phyloP scores from a whole-genome alignment of 495 filamentous ascomycete species.

The Annulohypoxylon maeteangense region DNA sequence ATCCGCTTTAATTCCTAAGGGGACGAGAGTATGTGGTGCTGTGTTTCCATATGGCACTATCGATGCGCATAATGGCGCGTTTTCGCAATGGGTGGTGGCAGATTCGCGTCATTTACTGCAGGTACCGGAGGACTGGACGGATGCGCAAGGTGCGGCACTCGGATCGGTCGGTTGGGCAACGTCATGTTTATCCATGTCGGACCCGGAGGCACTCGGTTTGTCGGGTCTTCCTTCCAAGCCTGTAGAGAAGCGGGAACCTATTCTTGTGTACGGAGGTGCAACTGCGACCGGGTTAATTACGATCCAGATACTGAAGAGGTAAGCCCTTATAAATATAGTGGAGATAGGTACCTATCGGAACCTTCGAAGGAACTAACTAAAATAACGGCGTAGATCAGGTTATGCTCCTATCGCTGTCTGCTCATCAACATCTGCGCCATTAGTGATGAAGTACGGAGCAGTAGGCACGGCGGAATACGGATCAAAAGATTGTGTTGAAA shows the following conservation, averaged over 20 bases:
- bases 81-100: not conserved
- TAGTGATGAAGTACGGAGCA: not conserved
- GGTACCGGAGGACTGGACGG: not conserved
- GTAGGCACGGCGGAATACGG: not conserved
- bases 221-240: not conserved
- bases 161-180: slow-evolving; percentile 27
- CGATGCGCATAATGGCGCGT: not conserved
- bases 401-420: not conserved
- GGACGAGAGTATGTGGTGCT: not conserved
- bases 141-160: not conserved
- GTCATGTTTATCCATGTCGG: not conserved
- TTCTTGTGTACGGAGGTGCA: slow-evolving; percentile 65
- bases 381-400: not conserved
- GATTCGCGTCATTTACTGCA: not conserved
- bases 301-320: slow-evolving; percentile 63
- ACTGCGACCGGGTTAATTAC: slow-evolving; percentile 63
- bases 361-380: not conserved
- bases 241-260: not conserved
- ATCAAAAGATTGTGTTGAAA: not conserved
- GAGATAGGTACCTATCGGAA: not conserved
- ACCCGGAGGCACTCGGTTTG: too few relatives aligned
- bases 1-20: not conserved
- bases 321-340: slow-evolving; percentile 17
- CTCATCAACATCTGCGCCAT: not conserved
- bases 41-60: slow-evolving; percentile 49